Conservation (phyloP, 768 basidiomycete species). For the Trametes gibbosa region DNA sequence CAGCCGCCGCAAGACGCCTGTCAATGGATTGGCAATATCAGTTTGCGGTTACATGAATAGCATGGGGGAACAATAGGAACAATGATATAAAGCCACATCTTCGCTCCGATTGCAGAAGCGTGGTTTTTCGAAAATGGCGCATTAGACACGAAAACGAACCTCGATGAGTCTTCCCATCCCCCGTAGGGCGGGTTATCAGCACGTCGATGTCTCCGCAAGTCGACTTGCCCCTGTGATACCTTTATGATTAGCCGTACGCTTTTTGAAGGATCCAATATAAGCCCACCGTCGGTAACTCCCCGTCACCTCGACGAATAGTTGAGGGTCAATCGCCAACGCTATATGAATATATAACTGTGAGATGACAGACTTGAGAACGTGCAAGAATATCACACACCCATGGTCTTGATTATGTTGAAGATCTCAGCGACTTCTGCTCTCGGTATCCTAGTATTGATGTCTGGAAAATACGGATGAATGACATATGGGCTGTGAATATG, state of each 20-base stretch:
- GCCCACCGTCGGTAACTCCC: constrained; percentile 78
- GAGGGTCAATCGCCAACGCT: constrained; percentile 72
- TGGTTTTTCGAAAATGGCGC: not conserved
- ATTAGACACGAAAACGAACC: constrained; percentile 39
- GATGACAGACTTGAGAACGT: not conserved
- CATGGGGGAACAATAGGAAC: not conserved
- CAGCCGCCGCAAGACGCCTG: constrained; percentile 62
- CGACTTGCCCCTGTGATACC: constrained; percentile 59
- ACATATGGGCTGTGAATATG: not conserved
- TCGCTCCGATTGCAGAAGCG: no score
- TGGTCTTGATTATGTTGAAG: constrained; percentile 67
- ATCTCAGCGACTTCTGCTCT: constrained; percentile 74
- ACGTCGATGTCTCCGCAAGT: constrained; percentile 93
- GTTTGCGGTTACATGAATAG: not conserved
- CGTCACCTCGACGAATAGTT: constrained; percentile 82
- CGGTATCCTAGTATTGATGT: constrained; percentile 85
- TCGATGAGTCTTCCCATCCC: constrained; percentile 72
- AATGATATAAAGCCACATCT: not conserved
- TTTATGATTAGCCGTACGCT: not conserved
- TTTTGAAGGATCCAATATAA: not conserved
- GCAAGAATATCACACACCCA: constrained; percentile 44
- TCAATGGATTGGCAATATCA: not conserved
- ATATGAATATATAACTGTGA: not conserved
- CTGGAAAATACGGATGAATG: no score
- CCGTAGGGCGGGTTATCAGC: constrained; percentile 70